Evolutionary conservation across 257 asterid species (phyloP).

Genomic region (Ocimum tenuiflorum): DNA sequence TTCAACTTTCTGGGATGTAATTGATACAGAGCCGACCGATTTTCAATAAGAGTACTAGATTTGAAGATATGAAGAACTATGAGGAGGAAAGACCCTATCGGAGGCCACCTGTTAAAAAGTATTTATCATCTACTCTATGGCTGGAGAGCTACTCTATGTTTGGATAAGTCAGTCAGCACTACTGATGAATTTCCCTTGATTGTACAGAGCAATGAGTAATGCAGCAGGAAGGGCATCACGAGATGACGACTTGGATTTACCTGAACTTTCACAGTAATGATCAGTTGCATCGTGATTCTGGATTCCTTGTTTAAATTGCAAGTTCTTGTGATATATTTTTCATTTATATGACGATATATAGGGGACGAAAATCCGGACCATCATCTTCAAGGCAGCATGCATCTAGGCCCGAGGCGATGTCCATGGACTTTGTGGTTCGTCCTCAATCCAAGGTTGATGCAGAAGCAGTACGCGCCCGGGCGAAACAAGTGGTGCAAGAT

Average conservation of each 20-base stretch:
- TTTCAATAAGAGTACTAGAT: conserved; percentile 88
- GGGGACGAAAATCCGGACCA: conserved; percentile 65
- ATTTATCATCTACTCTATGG: conserved; percentile 1
- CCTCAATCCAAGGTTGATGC: conserved; percentile 95
- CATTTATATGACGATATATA: conserved; percentile 26
- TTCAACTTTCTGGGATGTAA: conserved; percentile 13
- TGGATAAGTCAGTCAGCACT: not conserved
- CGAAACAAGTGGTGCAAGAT: conserved; percentile 57
- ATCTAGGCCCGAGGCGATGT: conserved; percentile 63
- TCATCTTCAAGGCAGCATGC: conserved; percentile 62
- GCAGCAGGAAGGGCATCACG: conserved; percentile 63
- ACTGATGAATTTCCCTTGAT: conserved; percentile 15
- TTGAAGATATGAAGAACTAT: conserved; percentile 84
- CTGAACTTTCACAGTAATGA: conserved; percentile 42
- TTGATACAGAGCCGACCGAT: conserved; percentile 84
- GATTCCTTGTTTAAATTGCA: not conserved
- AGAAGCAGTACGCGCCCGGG: conserved; percentile 72
- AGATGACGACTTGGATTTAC: conserved; percentile 80
- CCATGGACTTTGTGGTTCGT: conserved; percentile 90
- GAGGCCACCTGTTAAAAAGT: conserved; percentile 64
- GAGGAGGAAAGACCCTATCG: conserved; percentile 70
- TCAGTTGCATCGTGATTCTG: not conserved
- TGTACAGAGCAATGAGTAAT: conserved; percentile 49
- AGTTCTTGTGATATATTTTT: conserved; percentile 2
- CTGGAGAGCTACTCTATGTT: conserved; percentile 1